Percentiles rank a stretch among this genome's conserved stretches.
Conservation (phyloP, 1,139 yeast genomes). For the Sporopachydermia cereana region DNA sequence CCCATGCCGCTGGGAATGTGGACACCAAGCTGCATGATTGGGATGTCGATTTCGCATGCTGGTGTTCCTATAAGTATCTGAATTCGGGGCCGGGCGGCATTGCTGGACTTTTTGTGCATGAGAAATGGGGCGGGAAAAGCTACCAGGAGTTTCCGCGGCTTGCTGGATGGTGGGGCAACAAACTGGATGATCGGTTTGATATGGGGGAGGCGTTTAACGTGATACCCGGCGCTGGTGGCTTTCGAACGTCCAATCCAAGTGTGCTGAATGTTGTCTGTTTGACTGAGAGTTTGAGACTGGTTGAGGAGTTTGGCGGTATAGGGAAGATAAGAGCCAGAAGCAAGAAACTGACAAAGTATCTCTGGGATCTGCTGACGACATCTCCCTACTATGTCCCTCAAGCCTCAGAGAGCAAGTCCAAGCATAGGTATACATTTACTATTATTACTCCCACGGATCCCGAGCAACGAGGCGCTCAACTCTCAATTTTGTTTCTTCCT, state of each 20-base stretch:
- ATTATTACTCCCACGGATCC: conserved; percentile 61
- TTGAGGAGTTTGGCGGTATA: conserved; percentile 56
- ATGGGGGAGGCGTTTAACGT: conserved; percentile 79
- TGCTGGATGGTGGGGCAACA: conserved; percentile 98
- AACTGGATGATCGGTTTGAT: conserved; percentile 52
- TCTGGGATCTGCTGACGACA: conserved; percentile 35
- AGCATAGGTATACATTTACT: conserved; percentile 36
- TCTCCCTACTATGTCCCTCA: conserved; percentile 34
- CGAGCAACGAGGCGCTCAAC: conserved; percentile 64
- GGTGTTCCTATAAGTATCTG: conserved; percentile 88
- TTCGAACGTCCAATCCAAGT: conserved; percentile 86
- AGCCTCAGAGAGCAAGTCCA: conserved; percentile 13
- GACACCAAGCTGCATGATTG: conserved; percentile 69
- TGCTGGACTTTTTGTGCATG: conserved; percentile 72
- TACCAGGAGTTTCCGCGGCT: conserved; percentile 43
- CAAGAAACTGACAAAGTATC: conserved; percentile 41
- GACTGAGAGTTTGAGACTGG: conserved; percentile 51
- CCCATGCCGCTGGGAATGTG: conserved; percentile 90
- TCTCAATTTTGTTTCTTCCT: conserved; percentile 60
- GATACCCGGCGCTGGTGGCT: conserved; percentile 72
- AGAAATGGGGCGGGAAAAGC: conserved; percentile 31
- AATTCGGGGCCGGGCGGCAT: conserved; percentile 91
- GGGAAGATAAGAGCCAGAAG: conserved; percentile 44
- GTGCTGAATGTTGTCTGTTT: conserved; percentile 73
- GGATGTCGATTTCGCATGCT: conserved; percentile 86